phyloP scores from a whole-genome alignment of 306 rosid species.

The Myrica gale region DNA sequence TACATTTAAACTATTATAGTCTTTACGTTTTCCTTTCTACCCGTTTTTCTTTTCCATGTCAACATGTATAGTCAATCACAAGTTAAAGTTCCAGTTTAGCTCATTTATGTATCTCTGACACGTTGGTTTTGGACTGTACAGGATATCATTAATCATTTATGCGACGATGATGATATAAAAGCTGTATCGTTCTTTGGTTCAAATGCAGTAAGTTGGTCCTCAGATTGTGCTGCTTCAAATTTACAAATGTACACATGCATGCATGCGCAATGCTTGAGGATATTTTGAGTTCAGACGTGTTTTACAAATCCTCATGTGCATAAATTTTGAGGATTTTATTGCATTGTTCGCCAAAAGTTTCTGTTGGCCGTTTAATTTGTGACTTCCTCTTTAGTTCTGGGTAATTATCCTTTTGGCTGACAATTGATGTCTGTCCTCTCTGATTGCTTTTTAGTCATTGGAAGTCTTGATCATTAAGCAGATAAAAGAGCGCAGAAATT shows the following conservation, averaged over 20 bases:
- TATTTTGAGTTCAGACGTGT: constrained; percentile 8
- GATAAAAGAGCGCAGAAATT: not conserved
- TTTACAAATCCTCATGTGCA: not conserved
- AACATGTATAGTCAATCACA: not conserved
- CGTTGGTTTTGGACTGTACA: constrained; percentile 31
- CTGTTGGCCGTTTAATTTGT: not conserved
- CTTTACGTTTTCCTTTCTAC: not conserved
- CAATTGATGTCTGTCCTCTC: not conserved
- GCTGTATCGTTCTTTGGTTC: constrained; percentile 61
- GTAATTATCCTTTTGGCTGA: constrained; percentile 10
- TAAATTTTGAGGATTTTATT: not conserved
- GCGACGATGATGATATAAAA: constrained; percentile 69
- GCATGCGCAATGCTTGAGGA: not conserved
- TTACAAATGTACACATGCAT: not conserved
- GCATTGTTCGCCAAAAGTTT: not conserved
- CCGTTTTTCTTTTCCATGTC: not conserved
- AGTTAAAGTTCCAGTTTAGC: constrained; percentile 18
- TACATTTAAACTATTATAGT: not conserved
- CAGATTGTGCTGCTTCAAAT: constrained; percentile 8
- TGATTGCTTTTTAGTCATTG: not conserved
- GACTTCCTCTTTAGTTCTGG: not conserved
- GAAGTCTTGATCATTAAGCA: too few relatives aligned
- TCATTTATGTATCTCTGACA: constrained; percentile 16
- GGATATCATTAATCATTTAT: constrained; percentile 56
- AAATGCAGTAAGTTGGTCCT: constrained; percentile 49